Evolutionary conservation across 2,329 filamentous ascomycete genomes (phyloP).

Genomic region (Venturia effusa): DNA sequence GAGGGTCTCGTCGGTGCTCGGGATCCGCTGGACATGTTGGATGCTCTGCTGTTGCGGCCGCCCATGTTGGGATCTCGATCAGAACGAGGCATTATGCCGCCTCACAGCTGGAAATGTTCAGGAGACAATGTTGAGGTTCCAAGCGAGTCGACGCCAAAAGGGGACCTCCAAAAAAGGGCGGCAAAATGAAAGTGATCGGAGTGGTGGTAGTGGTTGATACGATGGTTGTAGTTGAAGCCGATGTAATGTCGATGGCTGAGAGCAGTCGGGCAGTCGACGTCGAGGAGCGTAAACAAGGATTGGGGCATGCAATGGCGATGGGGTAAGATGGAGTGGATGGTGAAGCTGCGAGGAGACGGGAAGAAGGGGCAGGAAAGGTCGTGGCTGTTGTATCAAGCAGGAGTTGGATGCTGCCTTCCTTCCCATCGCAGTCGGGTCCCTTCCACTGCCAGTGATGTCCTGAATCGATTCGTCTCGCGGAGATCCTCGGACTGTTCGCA

Average conservation of each 20-base stretch:
- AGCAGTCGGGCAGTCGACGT: neutral
- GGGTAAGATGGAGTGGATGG: neutral
- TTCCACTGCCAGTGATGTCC: too few species aligned
- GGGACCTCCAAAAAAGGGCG: conserved; percentile 1
- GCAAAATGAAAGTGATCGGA: neutral
- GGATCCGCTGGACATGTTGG: conserved; percentile 31
- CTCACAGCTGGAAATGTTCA: neutral
- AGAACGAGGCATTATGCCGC: conserved; percentile 29
- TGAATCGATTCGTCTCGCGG: too few species aligned
- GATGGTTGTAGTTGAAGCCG: neutral
- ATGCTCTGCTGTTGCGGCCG: conserved; percentile 37
- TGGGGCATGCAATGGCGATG: neutral
- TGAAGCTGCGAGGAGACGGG: neutral
- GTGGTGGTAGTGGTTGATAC: neutral
- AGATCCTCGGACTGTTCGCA: too few species aligned
- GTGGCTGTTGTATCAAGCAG: neutral
- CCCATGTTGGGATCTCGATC: conserved; percentile 34
- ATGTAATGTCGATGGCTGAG: neutral
- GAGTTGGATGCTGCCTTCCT: neutral
- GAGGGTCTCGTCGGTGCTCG: conserved; percentile 22
- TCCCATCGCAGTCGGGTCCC: too few species aligned
- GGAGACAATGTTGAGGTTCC: neutral
- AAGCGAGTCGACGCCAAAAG: neutral
- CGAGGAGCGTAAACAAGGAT: neutral
- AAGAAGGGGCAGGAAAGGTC: neutral